Conservation (phyloP, 2,329 filamentous ascomycete species). For the Fusarium redolens region DNA sequence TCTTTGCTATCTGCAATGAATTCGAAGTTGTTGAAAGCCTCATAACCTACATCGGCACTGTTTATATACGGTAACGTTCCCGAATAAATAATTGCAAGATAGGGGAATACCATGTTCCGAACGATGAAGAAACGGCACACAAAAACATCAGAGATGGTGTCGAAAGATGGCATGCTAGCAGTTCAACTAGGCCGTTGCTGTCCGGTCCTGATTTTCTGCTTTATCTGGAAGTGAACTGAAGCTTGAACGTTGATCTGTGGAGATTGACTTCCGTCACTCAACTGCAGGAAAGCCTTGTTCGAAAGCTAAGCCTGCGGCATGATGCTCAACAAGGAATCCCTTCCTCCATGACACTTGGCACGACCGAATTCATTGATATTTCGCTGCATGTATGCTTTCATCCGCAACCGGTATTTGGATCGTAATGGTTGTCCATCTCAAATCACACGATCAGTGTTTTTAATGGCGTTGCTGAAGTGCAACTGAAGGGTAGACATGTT, state of each 20-base stretch:
- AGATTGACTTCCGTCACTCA: neutral
- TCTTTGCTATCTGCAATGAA: neutral
- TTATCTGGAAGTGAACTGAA: neutral
- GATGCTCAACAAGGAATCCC: neutral
- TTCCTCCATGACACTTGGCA: neutral
- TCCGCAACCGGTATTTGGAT: neutral
- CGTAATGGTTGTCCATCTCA: neutral
- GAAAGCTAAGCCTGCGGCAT: neutral
- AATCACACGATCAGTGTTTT: conserved; percentile 19
- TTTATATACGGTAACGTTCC: neutral
- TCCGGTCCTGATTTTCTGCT: neutral
- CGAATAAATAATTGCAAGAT: neutral
- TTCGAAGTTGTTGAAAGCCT: neutral
- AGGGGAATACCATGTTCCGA: neutral
- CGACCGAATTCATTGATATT: neutral
- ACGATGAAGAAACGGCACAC: neutral
- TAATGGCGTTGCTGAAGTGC: neutral
- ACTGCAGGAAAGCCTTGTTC: neutral
- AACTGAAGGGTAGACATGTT: neutral
- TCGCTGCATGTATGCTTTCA: neutral
- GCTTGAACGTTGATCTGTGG: neutral
- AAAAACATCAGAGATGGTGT: neutral
- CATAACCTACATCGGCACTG: neutral
- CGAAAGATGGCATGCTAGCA: neutral
- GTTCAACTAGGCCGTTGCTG: neutral